Base-by-base conservation (phyloP, 352 stramenopile genomes). In the Phytophthora constricta region DNA sequence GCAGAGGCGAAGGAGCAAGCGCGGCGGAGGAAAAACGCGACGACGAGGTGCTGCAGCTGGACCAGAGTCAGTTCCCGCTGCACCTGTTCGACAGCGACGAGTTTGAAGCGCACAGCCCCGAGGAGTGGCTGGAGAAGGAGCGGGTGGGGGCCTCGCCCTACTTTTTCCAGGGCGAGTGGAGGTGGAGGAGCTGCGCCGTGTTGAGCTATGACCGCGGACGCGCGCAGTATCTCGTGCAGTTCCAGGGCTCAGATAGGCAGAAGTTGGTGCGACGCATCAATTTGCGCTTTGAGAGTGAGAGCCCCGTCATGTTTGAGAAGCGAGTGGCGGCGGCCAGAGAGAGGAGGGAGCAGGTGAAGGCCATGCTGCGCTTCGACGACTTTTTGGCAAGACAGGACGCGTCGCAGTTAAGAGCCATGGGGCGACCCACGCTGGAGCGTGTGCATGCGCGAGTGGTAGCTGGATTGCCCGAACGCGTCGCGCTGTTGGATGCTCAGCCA, bases 201-300 rank as follows among this genome's bases (percentile, higher is more conserved):
- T 42, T 84, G 27, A 82, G 72, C 39, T 97, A 95, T 68, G 79
- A 95, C 59, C 43, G n/a, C 13, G 68, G 70, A 3, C 82, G 74
- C 25, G 63, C 79, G 10, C 90, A 96, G 68, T 98, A 87, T 61
- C 56, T 88, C 34, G 81, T 98, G 51, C 88, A 93, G 58, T 97
- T 98, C 63, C 71, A 92, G 43, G 86, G 91, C 0, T 90, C 86
- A 0, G 91, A 96, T 58, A 83, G 83, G 33, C 82, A 92, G 20
- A 98, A 98, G 58, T 81, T 72, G 49, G 92, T 98, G 33, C 77
- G 82, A 16, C 77, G 94, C 54, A 96, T 98, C 76, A 98, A 98
- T 54, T 70, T 98, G 28, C 86, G 91, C 37, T 98, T 98, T 63
- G 88, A 95, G 37, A 87, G 59, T 14, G 88, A 98, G 72, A 72